Evolutionary conservation across 176 grass and related monocot genomes (phyloP).

Genomic region (Echinochloa phyllopogon): DNA sequence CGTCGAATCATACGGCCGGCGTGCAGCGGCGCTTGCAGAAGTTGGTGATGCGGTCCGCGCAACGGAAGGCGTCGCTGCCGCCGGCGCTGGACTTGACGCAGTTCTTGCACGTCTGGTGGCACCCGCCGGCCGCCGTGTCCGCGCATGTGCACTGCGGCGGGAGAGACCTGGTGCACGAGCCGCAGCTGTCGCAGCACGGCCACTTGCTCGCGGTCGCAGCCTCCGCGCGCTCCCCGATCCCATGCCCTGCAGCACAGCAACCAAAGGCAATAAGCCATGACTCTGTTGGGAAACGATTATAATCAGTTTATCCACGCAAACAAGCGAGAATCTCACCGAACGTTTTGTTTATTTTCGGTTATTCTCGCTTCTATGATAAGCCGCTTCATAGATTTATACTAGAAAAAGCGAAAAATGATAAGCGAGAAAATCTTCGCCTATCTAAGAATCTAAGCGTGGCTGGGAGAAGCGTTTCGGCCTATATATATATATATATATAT

Average conservation of each 20-base stretch:
- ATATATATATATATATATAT: too few species aligned
- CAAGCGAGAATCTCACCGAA: too few species aligned
- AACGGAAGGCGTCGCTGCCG: background rate
- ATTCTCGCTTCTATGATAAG: too few species aligned
- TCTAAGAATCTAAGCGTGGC: too few species aligned
- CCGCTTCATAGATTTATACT: too few species aligned
- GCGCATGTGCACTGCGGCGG: background rate
- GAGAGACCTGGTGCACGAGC: background rate
- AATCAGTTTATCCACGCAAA: too few species aligned
- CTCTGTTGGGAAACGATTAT: too few species aligned
- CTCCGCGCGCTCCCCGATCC: background rate
- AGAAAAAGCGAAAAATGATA: too few species aligned
- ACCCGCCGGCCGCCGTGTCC: background rate
- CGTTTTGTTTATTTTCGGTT: too few species aligned
- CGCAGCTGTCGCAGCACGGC: slow-evolving; percentile 8
- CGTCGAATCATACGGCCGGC: background rate
- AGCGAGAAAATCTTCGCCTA: too few species aligned
- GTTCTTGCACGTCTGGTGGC: background rate
- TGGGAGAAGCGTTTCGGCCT: too few species aligned
- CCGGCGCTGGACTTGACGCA: background rate
- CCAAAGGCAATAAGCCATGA: background rate
- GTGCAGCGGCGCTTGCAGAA: background rate
- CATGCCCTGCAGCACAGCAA: background rate
- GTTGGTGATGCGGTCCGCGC: background rate
- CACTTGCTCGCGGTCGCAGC: background rate